Evolutionary conservation across 2,329 filamentous ascomycete genomes (phyloP).

Genomic region (Calonectria multiphialidica): DNA sequence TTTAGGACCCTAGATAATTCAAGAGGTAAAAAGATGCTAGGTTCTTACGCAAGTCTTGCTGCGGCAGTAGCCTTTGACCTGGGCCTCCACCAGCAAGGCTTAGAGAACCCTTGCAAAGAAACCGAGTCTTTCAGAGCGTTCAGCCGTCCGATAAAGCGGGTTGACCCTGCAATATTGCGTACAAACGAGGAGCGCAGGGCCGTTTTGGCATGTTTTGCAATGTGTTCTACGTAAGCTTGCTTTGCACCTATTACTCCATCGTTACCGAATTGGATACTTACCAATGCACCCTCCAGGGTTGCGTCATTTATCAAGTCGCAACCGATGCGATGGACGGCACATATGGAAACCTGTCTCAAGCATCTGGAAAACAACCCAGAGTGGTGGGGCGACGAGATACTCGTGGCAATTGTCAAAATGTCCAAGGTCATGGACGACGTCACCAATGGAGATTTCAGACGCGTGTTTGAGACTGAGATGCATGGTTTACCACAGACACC

Average conservation of each 20-base stretch:
- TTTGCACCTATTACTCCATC: no score
- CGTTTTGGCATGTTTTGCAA: conserved; percentile 43
- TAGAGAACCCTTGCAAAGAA: conserved; percentile 29
- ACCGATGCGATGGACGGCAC: conserved; percentile 63
- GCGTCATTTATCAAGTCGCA: conserved; percentile 51
- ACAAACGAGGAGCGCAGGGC: conserved; percentile 49
- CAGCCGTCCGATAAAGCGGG: conserved; percentile 28
- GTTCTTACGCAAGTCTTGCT: conserved; percentile 28
- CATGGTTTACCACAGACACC: conserved; percentile 25
- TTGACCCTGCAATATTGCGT: conserved; percentile 21
- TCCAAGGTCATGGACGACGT: conserved; percentile 38
- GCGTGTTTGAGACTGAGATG: conserved; percentile 21
- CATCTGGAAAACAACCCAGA: conserved; percentile 56
- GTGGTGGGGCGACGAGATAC: conserved; percentile 58
- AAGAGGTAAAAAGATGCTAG: conserved; percentile 26
- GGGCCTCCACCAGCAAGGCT: conserved; percentile 24
- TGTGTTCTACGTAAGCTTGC: conserved; percentile 42
- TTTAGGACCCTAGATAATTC: conserved; percentile 28
- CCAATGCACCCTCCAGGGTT: conserved; percentile 16
- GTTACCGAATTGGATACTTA: neutral
- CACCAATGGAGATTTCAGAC: conserved; percentile 33
- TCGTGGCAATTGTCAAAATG: conserved; percentile 56
- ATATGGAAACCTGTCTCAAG: conserved; percentile 66
- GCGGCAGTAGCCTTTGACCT: conserved; percentile 32
- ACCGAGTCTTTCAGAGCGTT: conserved; percentile 26